These are phyloP conservation scores for Rosa lucieae DNA, from an alignment of 306 rosid species.

Conservation along the genomic window DNA sequence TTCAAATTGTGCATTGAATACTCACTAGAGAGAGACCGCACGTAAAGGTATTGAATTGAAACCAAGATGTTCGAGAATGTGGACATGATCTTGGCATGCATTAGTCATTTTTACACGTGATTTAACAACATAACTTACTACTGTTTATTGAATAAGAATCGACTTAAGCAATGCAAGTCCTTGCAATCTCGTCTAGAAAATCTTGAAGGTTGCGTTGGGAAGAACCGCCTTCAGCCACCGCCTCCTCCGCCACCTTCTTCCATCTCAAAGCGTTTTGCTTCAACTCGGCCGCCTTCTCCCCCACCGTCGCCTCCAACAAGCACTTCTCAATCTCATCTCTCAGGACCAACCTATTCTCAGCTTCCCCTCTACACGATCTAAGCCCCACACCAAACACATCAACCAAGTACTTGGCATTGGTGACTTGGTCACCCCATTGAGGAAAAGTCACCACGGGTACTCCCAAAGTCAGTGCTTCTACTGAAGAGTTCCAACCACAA, in stretches of 20 bases:
- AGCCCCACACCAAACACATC: conserved; percentile 53
- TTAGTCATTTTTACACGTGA: neutral
- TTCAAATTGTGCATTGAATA: neutral
- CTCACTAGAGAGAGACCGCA: neutral
- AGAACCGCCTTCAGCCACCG: conserved; percentile 56
- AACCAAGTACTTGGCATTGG: conserved; percentile 45
- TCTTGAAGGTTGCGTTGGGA: conserved; percentile 43
- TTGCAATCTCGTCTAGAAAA: conserved; percentile 44
- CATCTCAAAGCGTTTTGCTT: conserved; percentile 38
- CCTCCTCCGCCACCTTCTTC: conserved; percentile 52
- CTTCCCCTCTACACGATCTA: conserved; percentile 34
- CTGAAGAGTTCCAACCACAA: conserved; percentile 65
- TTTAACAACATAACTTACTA: neutral
- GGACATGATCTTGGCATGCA: no score
- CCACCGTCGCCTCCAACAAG: conserved; percentile 45
- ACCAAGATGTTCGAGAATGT: no score
- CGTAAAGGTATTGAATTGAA: neutral
- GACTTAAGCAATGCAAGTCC: neutral
- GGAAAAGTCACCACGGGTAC: conserved; percentile 48
- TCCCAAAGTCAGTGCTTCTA: conserved; percentile 50
- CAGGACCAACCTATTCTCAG: conserved; percentile 29
- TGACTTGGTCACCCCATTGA: conserved; percentile 61
- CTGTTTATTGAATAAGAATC: neutral
- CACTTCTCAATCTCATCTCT: conserved; percentile 53
- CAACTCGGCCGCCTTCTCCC: conserved; percentile 54